Conservation (phyloP, 148 eudicot genomes). For the Arctostaphylos glauca region DNA sequence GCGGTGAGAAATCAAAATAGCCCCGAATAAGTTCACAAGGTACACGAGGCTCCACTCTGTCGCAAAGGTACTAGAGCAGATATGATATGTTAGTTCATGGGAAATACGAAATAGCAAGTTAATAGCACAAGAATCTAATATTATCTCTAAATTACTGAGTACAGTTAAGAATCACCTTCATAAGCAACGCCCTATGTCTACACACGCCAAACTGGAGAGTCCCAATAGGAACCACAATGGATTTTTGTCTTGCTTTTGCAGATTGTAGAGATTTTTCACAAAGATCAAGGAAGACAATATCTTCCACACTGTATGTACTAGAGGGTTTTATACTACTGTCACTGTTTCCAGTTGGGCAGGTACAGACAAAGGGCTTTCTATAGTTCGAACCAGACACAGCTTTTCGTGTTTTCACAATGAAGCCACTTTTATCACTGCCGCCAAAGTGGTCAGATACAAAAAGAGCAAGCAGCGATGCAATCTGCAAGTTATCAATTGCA, state of each 20-base stretch:
- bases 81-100: constrained; percentile 21
- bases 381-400: constrained; percentile 79
- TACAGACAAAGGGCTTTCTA: constrained; percentile 82
- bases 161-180: constrained; percentile 56
- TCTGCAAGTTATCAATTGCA: constrained; percentile 55
- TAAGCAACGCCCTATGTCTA: constrained; percentile 85
- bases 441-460: constrained; percentile 96
- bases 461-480: constrained; percentile 91
- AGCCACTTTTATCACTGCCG: constrained; percentile 74
- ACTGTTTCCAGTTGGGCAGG: constrained; percentile 75
- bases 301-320: constrained; percentile 43
- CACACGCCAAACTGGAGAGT: constrained; percentile 84
- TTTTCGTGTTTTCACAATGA: constrained; percentile 66
- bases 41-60: constrained; percentile 86
- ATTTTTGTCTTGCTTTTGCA: constrained; percentile 58
- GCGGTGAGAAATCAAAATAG: constrained; percentile 80
- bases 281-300: constrained; percentile 50
- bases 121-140: background rate
- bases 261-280: constrained; percentile 72
- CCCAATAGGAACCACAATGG: constrained; percentile 86
- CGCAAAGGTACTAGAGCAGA: constrained; percentile 75
- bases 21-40: constrained; percentile 98
- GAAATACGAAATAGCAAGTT: background rate
- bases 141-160: background rate
- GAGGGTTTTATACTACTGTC: constrained; percentile 30